A percentile compares a stretch with the other conserved stretches of the same genome.
These are phyloP conservation scores for Phytophthora meadii DNA, from an alignment of 352 stramenopile genomes.

Conservation along the genomic window DNA sequence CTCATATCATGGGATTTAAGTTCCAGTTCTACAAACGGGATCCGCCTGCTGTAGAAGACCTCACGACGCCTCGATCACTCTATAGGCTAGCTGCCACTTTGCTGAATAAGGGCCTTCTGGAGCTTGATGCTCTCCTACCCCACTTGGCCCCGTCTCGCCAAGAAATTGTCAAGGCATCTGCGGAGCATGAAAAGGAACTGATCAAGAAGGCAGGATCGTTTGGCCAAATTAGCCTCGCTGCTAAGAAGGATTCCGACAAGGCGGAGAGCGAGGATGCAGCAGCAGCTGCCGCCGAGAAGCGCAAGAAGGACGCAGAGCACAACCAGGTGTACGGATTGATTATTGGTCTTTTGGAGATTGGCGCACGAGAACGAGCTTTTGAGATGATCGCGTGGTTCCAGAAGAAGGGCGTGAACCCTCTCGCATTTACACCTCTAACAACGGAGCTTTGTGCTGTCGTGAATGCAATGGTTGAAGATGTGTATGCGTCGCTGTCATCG, in stretches of 20 bases:
- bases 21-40: constrained; percentile 90
- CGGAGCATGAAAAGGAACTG: constrained; percentile 60
- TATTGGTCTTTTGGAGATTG: constrained; percentile 82
- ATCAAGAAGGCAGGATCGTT: constrained; percentile 63
- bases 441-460: constrained; percentile 73
- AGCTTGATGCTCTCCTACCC: constrained; percentile 79
- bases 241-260: constrained; percentile 57
- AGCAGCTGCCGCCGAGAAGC: constrained; percentile 23
- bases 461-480: constrained; percentile 59
- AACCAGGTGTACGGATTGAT: constrained; percentile 89
- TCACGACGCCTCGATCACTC: constrained; percentile 70
- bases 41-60: constrained; percentile 33
- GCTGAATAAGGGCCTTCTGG: constrained; percentile 80
- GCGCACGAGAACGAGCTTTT: constrained; percentile 65
- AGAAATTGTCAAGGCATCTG: constrained; percentile 54
- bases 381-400: constrained; percentile 87
- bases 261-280: constrained; percentile 32
- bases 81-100: constrained; percentile 90
- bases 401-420: constrained; percentile 63
- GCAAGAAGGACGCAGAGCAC: constrained; percentile 40
- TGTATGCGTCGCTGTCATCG: constrained; percentile 69
- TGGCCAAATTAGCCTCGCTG: constrained; percentile 78
- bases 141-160: constrained; percentile 78
- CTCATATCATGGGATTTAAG: constrained; percentile 94
- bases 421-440: constrained; percentile 69